Evolutionary conservation across 768 basidiomycete genomes (phyloP).

Genomic region (Omphalotus guepiniiformis): DNA sequence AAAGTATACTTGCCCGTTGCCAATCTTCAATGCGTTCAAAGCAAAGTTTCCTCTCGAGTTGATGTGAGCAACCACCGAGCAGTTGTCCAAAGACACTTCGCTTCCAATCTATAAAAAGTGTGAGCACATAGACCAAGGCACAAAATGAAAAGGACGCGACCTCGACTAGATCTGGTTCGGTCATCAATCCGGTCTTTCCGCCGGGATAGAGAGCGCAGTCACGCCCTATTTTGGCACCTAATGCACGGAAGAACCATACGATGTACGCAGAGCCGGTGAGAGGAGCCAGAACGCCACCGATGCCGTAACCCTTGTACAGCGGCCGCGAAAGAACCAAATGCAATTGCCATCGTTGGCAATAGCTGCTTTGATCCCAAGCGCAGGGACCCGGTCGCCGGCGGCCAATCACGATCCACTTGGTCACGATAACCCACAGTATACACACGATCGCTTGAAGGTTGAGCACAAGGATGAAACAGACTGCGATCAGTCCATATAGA

Average conservation of each 20-base stretch:
- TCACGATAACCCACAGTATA: constrained; percentile 36
- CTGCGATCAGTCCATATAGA: constrained; percentile 35
- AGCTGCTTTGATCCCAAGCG: constrained; percentile 44
- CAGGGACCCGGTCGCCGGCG: constrained; percentile 33
- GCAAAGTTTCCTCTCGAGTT: constrained; percentile 44
- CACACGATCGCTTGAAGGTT: constrained; percentile 33
- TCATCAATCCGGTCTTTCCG: constrained; percentile 39
- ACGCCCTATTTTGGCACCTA: constrained; percentile 41
- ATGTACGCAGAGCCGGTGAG: constrained; percentile 38
- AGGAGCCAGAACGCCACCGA: constrained; percentile 35
- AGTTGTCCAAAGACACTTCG: constrained; percentile 41
- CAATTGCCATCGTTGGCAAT: constrained; percentile 49
- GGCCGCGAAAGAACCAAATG: constrained; percentile 34
- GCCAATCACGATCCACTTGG: constrained; percentile 42
- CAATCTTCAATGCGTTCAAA: constrained; percentile 38
- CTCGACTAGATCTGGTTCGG: constrained; percentile 43
- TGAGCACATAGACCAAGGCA: not conserved
- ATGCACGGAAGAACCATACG: constrained; percentile 40
- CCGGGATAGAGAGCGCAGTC: constrained; percentile 38
- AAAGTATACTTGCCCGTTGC: constrained; percentile 24
- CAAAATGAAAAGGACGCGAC: constrained; percentile 13
- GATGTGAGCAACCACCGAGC: constrained; percentile 45
- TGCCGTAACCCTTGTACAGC: constrained; percentile 38
- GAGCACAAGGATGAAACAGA: constrained; percentile 33
- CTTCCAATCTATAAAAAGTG: constrained; percentile 32